Base-by-base conservation (phyloP, 768 basidiomycete species). In the Trametes cingulata region DNA sequence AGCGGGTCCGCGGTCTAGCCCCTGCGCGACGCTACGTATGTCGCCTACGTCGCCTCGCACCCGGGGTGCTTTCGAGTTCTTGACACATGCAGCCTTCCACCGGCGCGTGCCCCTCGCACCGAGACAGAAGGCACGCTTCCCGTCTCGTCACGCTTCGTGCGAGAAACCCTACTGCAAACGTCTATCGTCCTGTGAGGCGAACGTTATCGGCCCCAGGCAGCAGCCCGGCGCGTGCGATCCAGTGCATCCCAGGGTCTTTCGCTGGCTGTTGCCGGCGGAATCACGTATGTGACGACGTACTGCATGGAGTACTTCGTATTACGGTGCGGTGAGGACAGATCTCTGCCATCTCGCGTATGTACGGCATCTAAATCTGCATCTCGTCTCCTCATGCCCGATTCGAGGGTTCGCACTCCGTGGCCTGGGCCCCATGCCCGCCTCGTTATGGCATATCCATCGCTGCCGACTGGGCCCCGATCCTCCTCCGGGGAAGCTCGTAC, bases 351-450 rank as follows among this genome's bases (percentile, higher is more conserved):
- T 61, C 40, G 47, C 53, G 40, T 55, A 54, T 15, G 36, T 42
- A 56, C 57, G 49, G 57, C 50, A 58, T 58, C 57, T 46, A 17
- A 58, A 40, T 52, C 50, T 58, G 50, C 60, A 61, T 61, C 60
- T 61, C 60, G 55, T 42, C 36, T 40, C 35, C 54, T 43, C 60
- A 61, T 51, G 60, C 55, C 60, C 60, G 55, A 56, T 56, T 61
- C 49, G 50, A 56, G 55, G 49, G 54, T 56, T 56, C 42, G 50
- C 25, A 46, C 49, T 52, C 39, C 20, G 29, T 39, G 41, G 54
- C 35, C 41, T 55, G 53, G 41, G 37, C 35, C 60, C 33, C 22
- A 9, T 27, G 27, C 20, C 47, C 46, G 29, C 52, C 53, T 42
- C 47, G 59, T 35, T 55, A 55, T 50, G 60, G 60, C 29, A 61